Conservation (phyloP, 225 moss, liverwort and hornwort species). For the Asterella californica region DNA sequence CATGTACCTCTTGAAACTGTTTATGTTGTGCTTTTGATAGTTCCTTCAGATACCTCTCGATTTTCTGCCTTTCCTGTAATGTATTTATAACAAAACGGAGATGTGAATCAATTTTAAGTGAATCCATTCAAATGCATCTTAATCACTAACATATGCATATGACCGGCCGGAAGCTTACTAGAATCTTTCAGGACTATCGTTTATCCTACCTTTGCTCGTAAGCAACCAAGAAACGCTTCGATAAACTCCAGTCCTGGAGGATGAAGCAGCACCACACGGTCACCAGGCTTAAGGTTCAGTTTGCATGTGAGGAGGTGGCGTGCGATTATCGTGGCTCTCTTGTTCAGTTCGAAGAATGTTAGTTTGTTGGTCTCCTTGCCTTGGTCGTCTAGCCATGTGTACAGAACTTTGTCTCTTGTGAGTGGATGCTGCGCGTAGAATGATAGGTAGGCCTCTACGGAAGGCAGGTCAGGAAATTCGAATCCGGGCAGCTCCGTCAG, state of each 20-base stretch:
- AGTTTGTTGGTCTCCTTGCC: conserved; percentile 34
- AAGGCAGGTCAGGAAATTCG: conserved; percentile 36
- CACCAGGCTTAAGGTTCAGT: conserved; percentile 30
- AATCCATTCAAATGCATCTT: neutral
- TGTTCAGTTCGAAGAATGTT: conserved; percentile 28
- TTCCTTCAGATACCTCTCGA: too few species aligned
- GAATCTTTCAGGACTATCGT: too few species aligned
- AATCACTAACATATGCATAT: too few species aligned
- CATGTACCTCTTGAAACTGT: too few species aligned
- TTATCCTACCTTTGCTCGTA: conserved; percentile 33
- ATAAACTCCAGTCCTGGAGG: conserved; percentile 49
- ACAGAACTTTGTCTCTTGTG: conserved; percentile 29
- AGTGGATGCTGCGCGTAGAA: conserved; percentile 35
- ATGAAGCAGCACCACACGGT: conserved; percentile 41
- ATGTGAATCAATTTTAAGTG: neutral
- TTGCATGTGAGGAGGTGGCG: conserved; percentile 29
- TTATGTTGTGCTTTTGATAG: too few species aligned
- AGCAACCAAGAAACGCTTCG: conserved; percentile 44
- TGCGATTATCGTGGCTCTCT: conserved; percentile 32
- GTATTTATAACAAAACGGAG: too few species aligned
- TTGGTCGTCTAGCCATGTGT: conserved; percentile 45
- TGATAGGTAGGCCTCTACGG: conserved; percentile 31
- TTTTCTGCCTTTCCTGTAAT: too few species aligned
- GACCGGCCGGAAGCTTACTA: too few species aligned
- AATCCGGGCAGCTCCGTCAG: conserved; percentile 28